Evolutionary conservation across 2,329 filamentous ascomycete species (phyloP), one percentile per base, ranked within the genome.

Genomic region (Pseudocercospora macadamiae): DNA sequence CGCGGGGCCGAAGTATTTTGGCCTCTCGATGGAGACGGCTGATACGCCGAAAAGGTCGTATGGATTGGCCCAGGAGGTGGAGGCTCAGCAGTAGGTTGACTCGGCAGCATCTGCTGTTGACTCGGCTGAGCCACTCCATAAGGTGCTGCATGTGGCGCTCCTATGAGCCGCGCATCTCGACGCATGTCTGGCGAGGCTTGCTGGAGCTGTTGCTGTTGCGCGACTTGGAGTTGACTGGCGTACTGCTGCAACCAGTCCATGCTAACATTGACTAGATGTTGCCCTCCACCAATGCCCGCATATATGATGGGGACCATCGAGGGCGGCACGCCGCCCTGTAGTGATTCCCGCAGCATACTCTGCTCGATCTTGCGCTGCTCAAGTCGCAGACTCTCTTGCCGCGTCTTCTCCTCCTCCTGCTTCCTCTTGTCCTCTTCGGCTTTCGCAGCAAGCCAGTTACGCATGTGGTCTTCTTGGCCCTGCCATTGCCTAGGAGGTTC

Each of bases 221-320:
- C 70, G 42, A 71, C 66, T 55, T 79, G 77, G 44, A 77, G 73
- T 56, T 81, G 74, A 71, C 71, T 21, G 75, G 64, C 73, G 57
- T 82, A 82, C 58, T 82, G 78, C 62, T 81, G 79, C 56, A 82
- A 70, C 76, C 76, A 80, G 51, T 83, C 81, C 32, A 78, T 71
- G 63, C 77, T 80, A 64, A 78, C 73, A 64, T 75, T 78, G 28
- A 78, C 77, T 12, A 82, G 73, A 51, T 75, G 77, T 6, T 76
- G 76, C 25, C 47, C 47, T 48, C 80, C 78, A 28, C 78, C 79
- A 51, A 82, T 79, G 32, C 80, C 80, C 54, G 79, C 79, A 68
- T 83, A 83, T 63, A 83, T 82, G 61, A 83, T 77, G 30, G 81
- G 81, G 16, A 83, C 76, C 45, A 83, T 75, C 28, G 79, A 74